Percentiles rank a stretch among this genome's conserved stretches.
These are phyloP conservation scores for Funneliformis caledonium DNA, from an alignment of 371 early-diverging fungal genomes.

Conservation along the genomic window DNA sequence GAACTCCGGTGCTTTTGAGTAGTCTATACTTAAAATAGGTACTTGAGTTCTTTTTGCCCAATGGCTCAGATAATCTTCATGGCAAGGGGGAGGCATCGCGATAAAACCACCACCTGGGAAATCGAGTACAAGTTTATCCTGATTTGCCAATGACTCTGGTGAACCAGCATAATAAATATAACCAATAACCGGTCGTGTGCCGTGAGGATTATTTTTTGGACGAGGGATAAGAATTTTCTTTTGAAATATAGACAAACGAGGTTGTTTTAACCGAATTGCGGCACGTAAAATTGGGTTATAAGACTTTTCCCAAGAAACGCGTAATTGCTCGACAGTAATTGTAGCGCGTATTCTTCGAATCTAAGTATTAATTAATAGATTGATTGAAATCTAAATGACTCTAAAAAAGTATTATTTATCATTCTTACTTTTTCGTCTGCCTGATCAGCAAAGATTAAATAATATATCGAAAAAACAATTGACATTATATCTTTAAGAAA, in stretches of 20 bases:
- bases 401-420: background rate
- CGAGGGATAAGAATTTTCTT: constrained; percentile 62
- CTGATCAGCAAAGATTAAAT: constrained; percentile 83
- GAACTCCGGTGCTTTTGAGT: constrained; percentile 94
- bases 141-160: constrained; percentile 43
- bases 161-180: constrained; percentile 50
- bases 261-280: constrained; percentile 56
- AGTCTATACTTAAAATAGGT: constrained; percentile 84
- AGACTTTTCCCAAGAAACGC: constrained; percentile 89
- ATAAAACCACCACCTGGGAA: constrained; percentile 79
- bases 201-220: constrained; percentile 46
- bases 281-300: constrained; percentile 69
- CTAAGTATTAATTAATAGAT: constrained; percentile 40
- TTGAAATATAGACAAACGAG: constrained; percentile 56
- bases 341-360: constrained; percentile 73
- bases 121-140: constrained; percentile 55
- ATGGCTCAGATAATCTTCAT: constrained; percentile 69
- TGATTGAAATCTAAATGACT: background rate
- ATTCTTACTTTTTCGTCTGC: constrained; percentile 81
- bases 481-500: constrained; percentile 77
- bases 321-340: constrained; percentile 87
- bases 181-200: constrained; percentile 42
- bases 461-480: constrained; percentile 78
- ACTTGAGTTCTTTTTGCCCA: constrained; percentile 72
- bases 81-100: constrained; percentile 79